Percentiles rank a stretch among this genome's conserved stretches.
Conservation (phyloP, 176 grass and related monocot species). For the Juncus effusus region DNA sequence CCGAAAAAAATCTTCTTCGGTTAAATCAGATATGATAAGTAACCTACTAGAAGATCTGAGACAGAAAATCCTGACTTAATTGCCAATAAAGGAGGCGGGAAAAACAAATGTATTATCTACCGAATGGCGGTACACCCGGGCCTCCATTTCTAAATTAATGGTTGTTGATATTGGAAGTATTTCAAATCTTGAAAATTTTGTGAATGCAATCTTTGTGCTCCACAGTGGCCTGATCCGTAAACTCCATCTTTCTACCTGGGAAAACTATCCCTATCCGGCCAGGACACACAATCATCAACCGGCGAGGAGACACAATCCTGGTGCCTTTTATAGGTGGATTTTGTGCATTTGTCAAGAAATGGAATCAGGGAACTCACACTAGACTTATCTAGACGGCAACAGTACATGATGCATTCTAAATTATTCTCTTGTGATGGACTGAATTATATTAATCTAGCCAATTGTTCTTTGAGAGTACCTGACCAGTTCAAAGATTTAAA, state of each 20-base stretch:
- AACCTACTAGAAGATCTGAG: constrained; percentile 2
- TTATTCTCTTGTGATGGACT: no score
- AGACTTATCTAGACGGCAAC: neutral
- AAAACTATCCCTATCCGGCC: no score
- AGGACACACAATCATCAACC: no score
- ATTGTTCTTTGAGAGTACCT: neutral
- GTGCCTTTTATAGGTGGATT: neutral
- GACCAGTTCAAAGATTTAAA: neutral
- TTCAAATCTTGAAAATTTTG: neutral
- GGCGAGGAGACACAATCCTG: neutral
- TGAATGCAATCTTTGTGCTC: no score
- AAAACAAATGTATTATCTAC: constrained; percentile 13
- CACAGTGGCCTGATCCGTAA: no score
- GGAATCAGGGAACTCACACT: constrained; percentile 5
- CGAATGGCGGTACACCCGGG: neutral
- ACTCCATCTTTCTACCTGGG: no score
- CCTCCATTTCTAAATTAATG: neutral
- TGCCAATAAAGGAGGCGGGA: constrained; percentile 7
- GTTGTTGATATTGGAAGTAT: neutral
- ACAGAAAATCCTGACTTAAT: constrained; percentile 2
- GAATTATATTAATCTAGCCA: neutral
- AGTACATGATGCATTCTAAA: neutral
- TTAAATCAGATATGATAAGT: neutral
- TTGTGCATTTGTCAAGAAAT: neutral
- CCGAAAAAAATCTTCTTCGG: neutral